These are phyloP conservation scores for Tulasnella sp. DNA, from an alignment of 768 basidiomycete species.

Conservation along the genomic window DNA sequence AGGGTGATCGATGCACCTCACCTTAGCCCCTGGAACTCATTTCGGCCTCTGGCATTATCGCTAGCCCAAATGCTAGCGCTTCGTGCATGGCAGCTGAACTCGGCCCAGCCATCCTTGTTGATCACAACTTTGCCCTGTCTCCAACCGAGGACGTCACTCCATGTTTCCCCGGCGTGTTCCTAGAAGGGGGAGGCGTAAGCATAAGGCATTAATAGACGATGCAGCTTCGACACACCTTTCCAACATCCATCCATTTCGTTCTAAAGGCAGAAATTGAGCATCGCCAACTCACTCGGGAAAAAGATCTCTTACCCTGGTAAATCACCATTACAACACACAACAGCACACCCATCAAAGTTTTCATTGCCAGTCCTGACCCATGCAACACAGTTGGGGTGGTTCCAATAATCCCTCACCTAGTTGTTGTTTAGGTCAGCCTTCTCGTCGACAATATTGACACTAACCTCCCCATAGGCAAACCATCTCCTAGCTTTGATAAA, in stretches of 20 bases:
- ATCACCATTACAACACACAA: constrained; percentile 19
- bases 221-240: constrained; percentile 20
- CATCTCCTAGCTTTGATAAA: constrained; percentile 17
- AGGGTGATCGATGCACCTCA: too few relatives aligned
- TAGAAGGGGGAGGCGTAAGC: constrained; percentile 12
- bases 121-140: constrained; percentile 32
- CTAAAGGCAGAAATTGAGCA: constrained; percentile 16
- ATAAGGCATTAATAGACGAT: not conserved
- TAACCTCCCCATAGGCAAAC: constrained; percentile 18
- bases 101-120: constrained; percentile 34
- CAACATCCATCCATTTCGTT: constrained; percentile 30
- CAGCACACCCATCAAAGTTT: constrained; percentile 18
- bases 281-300: not conserved
- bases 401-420: constrained; percentile 18
- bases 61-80: constrained; percentile 33
- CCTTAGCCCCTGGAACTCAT: too few relatives aligned
- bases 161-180: constrained; percentile 33
- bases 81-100: constrained; percentile 29
- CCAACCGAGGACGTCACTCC: constrained; percentile 37
- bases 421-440: not conserved
- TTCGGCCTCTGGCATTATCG: constrained; percentile 29
- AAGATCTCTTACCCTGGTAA: constrained; percentile 13
- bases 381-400: constrained; percentile 19
- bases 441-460: not conserved
- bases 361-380: constrained; percentile 19